Percentiles rank a stretch among this genome's conserved stretches.
Conservation (phyloP, 306 rosid genomes). For the Cucumis melo region DNA sequence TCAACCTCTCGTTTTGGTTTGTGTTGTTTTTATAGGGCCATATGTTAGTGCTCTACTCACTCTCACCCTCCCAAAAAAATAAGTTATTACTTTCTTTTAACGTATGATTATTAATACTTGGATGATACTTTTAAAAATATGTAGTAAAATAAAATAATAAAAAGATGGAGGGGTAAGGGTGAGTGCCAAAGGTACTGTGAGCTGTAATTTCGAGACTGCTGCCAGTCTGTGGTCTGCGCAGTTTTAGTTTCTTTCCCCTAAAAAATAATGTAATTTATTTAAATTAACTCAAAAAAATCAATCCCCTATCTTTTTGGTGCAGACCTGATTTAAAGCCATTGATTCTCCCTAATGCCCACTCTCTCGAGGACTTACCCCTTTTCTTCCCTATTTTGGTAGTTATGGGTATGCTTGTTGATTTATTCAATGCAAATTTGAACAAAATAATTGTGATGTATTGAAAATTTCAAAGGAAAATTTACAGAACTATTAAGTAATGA, state of each 20-base stretch:
- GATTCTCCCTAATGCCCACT: background rate
- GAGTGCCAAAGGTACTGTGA: background rate
- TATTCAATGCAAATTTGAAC: background rate
- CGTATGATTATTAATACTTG: background rate
- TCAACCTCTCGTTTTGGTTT: background rate
- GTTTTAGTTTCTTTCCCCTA: background rate
- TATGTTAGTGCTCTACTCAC: background rate
- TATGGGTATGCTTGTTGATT: background rate
- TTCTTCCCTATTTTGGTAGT: background rate
- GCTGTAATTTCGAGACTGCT: conserved; percentile 8
- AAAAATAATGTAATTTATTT: background rate
- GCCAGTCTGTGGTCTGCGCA: background rate
- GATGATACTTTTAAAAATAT: background rate
- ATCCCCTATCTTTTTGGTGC: conserved; percentile 4
- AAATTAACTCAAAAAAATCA: background rate
- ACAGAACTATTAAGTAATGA: background rate
- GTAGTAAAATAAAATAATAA: background rate
- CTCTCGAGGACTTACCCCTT: background rate
- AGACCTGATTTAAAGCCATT: background rate
- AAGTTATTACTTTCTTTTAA: background rate
- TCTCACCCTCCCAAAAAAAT: background rate
- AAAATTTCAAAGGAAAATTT: no score
- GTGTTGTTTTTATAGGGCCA: background rate
- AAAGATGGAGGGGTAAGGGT: background rate
- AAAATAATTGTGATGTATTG: background rate